Conservation (phyloP, 768 basidiomycete genomes). For the Solioccasus polychromus region DNA sequence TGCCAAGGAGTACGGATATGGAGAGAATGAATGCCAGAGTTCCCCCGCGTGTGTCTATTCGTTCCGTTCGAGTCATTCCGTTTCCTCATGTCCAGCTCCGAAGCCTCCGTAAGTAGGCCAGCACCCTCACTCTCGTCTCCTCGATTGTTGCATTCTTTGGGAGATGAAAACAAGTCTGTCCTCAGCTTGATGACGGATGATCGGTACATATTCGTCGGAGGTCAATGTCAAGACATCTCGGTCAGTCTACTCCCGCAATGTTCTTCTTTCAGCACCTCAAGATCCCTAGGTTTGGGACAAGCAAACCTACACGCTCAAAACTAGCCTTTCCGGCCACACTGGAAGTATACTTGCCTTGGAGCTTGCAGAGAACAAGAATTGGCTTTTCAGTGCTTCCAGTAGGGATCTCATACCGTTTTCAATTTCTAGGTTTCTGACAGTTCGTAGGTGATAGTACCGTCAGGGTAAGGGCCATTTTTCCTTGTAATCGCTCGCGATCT, state of each 20-base stretch:
- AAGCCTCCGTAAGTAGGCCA: constrained; percentile 61
- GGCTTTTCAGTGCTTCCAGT: constrained; percentile 93
- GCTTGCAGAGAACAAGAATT: constrained; percentile 68
- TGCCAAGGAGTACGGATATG: constrained; percentile 5
- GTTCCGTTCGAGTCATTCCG: neutral
- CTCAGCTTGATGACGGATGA: constrained; percentile 73
- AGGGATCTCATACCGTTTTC: constrained; percentile 17
- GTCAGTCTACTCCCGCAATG: constrained; percentile 38
- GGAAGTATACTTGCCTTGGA: constrained; percentile 82
- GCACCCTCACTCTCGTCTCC: constrained; percentile 47
- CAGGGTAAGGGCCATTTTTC: constrained; percentile 46
- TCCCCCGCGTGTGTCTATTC: constrained; percentile 26
- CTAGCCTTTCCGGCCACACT: constrained; percentile 74
- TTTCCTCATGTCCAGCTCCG: constrained; percentile 10
- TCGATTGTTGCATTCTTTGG: constrained; percentile 63
- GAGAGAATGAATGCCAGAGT: constrained; percentile 11
- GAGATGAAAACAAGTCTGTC: constrained; percentile 66
- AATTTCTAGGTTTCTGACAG: neutral
- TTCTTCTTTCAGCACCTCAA: neutral
- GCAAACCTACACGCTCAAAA: constrained; percentile 61
- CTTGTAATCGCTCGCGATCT: constrained; percentile 3
- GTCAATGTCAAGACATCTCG: constrained; percentile 72
- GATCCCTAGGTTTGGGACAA: constrained; percentile 79
- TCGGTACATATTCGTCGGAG: constrained; percentile 77
- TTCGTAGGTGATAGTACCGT: constrained; percentile 81